Conservation (phyloP, 2,329 filamentous ascomycete genomes). For the Claviceps digitariae region DNA sequence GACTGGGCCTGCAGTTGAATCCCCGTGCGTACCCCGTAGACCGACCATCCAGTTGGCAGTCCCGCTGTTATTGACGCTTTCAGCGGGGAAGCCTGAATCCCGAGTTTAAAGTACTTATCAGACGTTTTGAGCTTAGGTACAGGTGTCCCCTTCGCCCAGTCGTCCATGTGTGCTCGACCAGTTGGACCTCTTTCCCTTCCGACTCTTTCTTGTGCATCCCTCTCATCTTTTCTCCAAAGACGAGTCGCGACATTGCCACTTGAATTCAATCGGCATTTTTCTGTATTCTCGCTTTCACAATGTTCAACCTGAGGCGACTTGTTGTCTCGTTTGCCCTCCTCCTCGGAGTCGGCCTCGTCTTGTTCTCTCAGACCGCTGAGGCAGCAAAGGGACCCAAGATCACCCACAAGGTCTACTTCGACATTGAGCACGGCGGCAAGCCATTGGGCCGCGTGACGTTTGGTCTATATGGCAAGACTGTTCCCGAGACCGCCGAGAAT, state of each 20-base stretch:
- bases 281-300: conserved; percentile 26
- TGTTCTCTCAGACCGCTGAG: conserved; percentile 61
- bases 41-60: too few relatives aligned
- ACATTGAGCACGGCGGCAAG: conserved; percentile 65
- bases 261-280: neutral
- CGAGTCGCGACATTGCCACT: neutral
- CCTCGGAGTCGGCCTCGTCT: conserved; percentile 58
- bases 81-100: neutral
- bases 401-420: conserved; percentile 89
- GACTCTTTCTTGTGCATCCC: conserved; percentile 6
- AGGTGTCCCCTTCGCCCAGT: conserved; percentile 8
- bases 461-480: conserved; percentile 77
- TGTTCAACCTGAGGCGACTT: conserved; percentile 63
- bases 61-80: neutral
- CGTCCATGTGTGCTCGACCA: neutral
- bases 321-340: conserved; percentile 63
- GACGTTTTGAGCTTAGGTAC: conserved; percentile 7
- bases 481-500: conserved; percentile 62
- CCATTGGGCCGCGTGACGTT: conserved; percentile 62
- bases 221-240: neutral
- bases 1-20: neutral
- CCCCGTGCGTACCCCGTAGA: neutral
- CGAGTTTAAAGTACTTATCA: too few relatives aligned
- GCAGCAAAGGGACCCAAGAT: conserved; percentile 84
- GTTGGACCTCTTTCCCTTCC: neutral